These are phyloP conservation scores for Hura crepitans DNA, from an alignment of 441 rosid genomes.

Conservation along the genomic window DNA sequence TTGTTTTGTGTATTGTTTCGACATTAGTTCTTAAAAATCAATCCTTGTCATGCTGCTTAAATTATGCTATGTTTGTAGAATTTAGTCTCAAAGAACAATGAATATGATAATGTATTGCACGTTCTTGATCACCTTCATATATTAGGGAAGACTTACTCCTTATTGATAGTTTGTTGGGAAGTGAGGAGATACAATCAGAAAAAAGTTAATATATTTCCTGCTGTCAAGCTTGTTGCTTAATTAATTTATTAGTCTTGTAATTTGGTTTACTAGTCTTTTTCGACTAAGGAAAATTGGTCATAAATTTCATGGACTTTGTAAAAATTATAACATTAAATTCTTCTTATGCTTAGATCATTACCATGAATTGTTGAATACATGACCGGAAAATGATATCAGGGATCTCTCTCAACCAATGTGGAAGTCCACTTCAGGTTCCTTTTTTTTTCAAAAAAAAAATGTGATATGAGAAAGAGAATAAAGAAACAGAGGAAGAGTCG, in stretches of 20 bases:
- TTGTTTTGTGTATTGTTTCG: not conserved
- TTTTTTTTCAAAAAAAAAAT: too few relatives aligned
- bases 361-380: constrained; percentile 70
- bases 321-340: not conserved
- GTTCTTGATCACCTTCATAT: not conserved
- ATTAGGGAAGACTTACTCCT: not conserved
- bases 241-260: not conserved
- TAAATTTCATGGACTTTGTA: not conserved
- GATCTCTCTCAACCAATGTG: constrained; percentile 87
- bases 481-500: constrained; percentile 2
- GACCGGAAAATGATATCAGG: constrained; percentile 69
- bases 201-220: not conserved
- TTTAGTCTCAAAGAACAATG: not conserved
- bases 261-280: not conserved
- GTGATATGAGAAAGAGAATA: too few relatives aligned
- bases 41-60: too few relatives aligned
- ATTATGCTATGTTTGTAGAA: too few relatives aligned
- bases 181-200: not conserved
- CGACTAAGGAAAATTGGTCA: not conserved
- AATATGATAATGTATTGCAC: not conserved
- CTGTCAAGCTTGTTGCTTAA: not conserved
- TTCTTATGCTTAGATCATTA: constrained; percentile 12
- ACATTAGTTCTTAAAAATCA: not conserved
- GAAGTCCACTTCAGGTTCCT: constrained; percentile 61
- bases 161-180: not conserved